Conservation (phyloP, 2,329 filamentous ascomycete species). For the Fusarium tanahbumbuense region DNA sequence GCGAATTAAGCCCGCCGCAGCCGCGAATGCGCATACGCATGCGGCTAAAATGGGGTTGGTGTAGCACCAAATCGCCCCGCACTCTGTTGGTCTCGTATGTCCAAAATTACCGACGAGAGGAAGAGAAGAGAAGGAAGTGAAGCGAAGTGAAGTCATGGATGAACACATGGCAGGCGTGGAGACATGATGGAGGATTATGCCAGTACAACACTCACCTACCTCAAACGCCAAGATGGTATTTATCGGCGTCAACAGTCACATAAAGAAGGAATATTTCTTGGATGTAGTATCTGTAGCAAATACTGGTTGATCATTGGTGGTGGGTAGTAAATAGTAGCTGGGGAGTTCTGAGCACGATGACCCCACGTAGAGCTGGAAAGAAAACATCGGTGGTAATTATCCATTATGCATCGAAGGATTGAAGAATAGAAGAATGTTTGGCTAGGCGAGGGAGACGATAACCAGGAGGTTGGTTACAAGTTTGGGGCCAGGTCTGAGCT, state of each 20-base stretch:
- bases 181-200: constrained; percentile 3
- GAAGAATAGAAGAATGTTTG: constrained; percentile 2
- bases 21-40: constrained; percentile 22
- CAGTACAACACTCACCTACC: not conserved
- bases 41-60: constrained; percentile 26
- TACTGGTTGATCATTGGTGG: not conserved
- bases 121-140: constrained; percentile 2
- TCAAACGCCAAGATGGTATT: not conserved
- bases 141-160: constrained; percentile 12
- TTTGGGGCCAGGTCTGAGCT: constrained; percentile 9
- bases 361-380: constrained; percentile 14
- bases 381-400: not conserved
- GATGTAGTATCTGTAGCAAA: not conserved
- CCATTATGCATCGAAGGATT: not conserved
- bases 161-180: constrained; percentile 17
- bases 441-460: constrained; percentile 1
- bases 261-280: not conserved
- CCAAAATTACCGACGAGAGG: not conserved
- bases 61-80: constrained; percentile 29
- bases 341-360: not conserved
- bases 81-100: constrained; percentile 15
- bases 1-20: constrained; percentile 22
- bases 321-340: not conserved
- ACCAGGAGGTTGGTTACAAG: constrained; percentile 12
- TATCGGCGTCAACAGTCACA: not conserved